Evolutionary conservation across 2,329 filamentous ascomycete genomes (phyloP).

Genomic region (Iodosphaeria phyllophila): DNA sequence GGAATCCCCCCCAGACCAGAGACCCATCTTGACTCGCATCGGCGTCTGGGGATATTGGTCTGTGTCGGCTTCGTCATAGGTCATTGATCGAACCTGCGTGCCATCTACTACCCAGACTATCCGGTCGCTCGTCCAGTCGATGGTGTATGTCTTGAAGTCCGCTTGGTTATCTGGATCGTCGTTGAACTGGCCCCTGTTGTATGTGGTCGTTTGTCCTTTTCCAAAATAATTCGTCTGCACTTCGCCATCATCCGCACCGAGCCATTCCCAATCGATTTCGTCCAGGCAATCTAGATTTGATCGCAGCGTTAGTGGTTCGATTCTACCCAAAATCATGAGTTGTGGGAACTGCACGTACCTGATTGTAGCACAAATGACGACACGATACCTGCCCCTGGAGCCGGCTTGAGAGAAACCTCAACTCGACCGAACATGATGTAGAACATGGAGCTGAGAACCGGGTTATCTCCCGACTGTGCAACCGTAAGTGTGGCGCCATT

Average conservation of each 20-base stretch:
- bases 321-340: too few relatives aligned
- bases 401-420: conserved; percentile 68
- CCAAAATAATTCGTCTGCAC: conserved; percentile 98
- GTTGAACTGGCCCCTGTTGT: conserved; percentile 76
- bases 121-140: conserved; percentile 78
- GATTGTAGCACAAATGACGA: conserved; percentile 84
- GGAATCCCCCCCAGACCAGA: conserved; percentile 82
- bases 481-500: conserved; percentile 75
- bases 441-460: conserved; percentile 75
- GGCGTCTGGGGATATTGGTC: conserved; percentile 86
- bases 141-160: conserved; percentile 65
- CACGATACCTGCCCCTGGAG: conserved; percentile 79
- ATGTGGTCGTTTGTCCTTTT: conserved; percentile 70
- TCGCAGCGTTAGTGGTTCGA: too few relatives aligned
- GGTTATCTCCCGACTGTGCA: conserved; percentile 58
- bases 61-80: conserved; percentile 44
- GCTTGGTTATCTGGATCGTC: conserved; percentile 49
- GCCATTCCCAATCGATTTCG: conserved; percentile 96
- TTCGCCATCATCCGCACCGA: conserved; percentile 56
- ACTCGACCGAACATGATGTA: conserved; percentile 99
- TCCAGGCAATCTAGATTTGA: too few relatives aligned
- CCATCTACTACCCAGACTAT: conserved; percentile 79
- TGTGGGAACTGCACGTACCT: too few relatives aligned
- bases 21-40: conserved; percentile 83
- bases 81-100: conserved; percentile 57